A percentile compares a stretch with the other conserved stretches of the same genome.
phyloP scores from a whole-genome alignment of 164 flowering plant species.

The Magnolia kwangsiensis region DNA sequence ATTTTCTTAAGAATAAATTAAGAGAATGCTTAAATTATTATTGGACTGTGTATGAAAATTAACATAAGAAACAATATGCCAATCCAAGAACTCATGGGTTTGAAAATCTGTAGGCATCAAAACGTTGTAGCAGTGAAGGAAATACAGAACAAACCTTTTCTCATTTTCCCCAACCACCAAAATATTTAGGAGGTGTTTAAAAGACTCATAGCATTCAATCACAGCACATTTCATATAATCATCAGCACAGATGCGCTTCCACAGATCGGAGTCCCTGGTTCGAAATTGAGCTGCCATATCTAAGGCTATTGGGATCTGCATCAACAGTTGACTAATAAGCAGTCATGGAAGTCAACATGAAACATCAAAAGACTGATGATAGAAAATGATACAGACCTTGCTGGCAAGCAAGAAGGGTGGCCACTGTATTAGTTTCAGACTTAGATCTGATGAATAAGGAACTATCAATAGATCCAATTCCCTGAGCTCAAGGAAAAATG shows the following conservation, averaged over 20 bases:
- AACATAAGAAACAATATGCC: not conserved
- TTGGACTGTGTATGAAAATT: no score
- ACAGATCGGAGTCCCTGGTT: constrained; percentile 77
- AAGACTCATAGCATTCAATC: constrained; percentile 89
- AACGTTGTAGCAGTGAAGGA: not conserved
- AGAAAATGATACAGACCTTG: constrained; percentile 52
- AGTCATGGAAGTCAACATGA: constrained; percentile 8
- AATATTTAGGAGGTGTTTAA: constrained; percentile 59
- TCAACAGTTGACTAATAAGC: constrained; percentile 9
- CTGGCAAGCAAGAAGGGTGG: constrained; percentile 97
- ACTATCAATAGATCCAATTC: constrained; percentile 93
- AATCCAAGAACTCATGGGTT: not conserved
- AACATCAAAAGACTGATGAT: constrained; percentile 1
- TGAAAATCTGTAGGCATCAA: not conserved
- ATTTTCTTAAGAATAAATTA: no score
- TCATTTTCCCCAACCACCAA: constrained; percentile 85
- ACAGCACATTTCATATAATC: constrained; percentile 98
- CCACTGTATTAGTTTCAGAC: constrained; percentile 88
- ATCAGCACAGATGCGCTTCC: constrained; percentile 94
- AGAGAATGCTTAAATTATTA: no score
- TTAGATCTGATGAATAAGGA: constrained; percentile 89
- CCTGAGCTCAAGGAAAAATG: constrained; percentile 40
- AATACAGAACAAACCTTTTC: constrained; percentile 53
- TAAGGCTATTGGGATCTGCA: constrained; percentile 92
- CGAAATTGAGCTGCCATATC: constrained; percentile 93